Conservation (phyloP, 345 rosid species). For the Laguncularia racemosa region DNA sequence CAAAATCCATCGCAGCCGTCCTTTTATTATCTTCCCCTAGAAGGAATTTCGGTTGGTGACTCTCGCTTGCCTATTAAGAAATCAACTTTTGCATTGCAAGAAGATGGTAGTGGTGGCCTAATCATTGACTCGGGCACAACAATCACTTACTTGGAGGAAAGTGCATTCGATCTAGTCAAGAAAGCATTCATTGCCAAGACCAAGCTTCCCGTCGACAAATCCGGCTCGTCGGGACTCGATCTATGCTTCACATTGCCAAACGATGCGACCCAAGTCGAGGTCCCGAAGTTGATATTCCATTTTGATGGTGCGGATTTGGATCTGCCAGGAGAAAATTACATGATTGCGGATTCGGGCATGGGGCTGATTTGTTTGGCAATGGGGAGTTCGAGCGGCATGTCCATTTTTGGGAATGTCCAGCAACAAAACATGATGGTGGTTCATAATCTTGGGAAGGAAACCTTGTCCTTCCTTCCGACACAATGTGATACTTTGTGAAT, state of each 20-base stretch:
- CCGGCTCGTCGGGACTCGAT: conserved; percentile 67
- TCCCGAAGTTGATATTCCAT: conserved; percentile 69
- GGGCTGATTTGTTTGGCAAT: conserved; percentile 80
- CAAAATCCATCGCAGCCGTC: conserved; percentile 63
- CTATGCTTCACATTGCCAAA: conserved; percentile 63
- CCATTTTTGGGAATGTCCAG: conserved; percentile 89
- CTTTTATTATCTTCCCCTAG: conserved; percentile 74
- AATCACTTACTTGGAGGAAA: conserved; percentile 58
- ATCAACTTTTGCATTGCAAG: conserved; percentile 54
- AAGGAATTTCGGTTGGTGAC: conserved; percentile 80
- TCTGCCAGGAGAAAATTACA: conserved; percentile 71
- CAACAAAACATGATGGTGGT: conserved; percentile 74
- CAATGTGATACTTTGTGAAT: conserved; percentile 51
- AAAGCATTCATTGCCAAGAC: conserved; percentile 46
- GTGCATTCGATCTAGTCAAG: conserved; percentile 40
- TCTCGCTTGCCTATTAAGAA: conserved; percentile 47
- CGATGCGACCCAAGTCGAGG: conserved; percentile 22
- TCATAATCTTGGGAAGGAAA: conserved; percentile 62
- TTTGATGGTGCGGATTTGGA: conserved; percentile 72
- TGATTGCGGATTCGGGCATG: conserved; percentile 53
- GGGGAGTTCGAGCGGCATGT: conserved; percentile 77
- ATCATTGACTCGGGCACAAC: conserved; percentile 93
- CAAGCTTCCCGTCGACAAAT: conserved; percentile 39
- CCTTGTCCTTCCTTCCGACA: conserved; percentile 60
- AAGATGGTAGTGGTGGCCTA: conserved; percentile 82